Conservation (phyloP, 495 filamentous ascomycete species). For the Parathielavia hyrcaniae region DNA sequence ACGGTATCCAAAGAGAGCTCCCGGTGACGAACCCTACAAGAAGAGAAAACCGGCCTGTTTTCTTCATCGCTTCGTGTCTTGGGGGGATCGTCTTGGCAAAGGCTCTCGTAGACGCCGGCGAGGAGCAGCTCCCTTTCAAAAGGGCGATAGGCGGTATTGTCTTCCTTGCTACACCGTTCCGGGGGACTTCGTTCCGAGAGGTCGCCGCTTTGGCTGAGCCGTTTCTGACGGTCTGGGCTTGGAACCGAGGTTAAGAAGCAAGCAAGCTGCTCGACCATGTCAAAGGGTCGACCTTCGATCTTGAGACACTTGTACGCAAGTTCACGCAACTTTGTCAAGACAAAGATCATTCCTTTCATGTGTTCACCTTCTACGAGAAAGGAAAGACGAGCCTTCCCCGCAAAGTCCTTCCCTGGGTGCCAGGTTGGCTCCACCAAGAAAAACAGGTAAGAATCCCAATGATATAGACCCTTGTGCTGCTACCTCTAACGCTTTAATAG, state of each 20-base stretch:
- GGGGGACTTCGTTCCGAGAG: slow-evolving; percentile 28
- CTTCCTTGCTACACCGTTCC: slow-evolving; percentile 34
- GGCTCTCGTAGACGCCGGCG: slow-evolving; percentile 22
- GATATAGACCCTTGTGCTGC: neutral
- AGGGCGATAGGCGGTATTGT: slow-evolving; percentile 26
- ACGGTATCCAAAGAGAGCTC: slow-evolving; percentile 15
- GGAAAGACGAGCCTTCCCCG: slow-evolving; percentile 16
- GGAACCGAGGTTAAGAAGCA: slow-evolving; percentile 10
- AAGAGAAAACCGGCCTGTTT: slow-evolving; percentile 29
- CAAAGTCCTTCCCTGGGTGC: slow-evolving; percentile 23
- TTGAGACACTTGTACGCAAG: slow-evolving; percentile 16
- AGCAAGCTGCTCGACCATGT: slow-evolving; percentile 16
- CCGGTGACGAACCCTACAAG: neutral
- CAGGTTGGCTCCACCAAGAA: slow-evolving; percentile 11
- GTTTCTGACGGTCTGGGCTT: slow-evolving; percentile 17
- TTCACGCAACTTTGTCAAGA: slow-evolving; percentile 19
- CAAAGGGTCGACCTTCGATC: slow-evolving; percentile 17
- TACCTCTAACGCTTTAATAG: slow-evolving; percentile 18
- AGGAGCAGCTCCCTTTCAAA: slow-evolving; percentile 16
- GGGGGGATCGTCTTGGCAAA: slow-evolving; percentile 32
- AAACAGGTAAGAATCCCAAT: slow-evolving; percentile 18
- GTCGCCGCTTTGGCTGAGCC: slow-evolving; percentile 18
- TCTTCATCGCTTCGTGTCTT: slow-evolving; percentile 38
- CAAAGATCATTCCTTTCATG: slow-evolving; percentile 1
- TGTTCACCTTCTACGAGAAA: slow-evolving; percentile 20